These are phyloP conservation scores for Catunica adiposa DNA, from an alignment of 2,329 filamentous ascomycete species.

Conservation along the genomic window DNA sequence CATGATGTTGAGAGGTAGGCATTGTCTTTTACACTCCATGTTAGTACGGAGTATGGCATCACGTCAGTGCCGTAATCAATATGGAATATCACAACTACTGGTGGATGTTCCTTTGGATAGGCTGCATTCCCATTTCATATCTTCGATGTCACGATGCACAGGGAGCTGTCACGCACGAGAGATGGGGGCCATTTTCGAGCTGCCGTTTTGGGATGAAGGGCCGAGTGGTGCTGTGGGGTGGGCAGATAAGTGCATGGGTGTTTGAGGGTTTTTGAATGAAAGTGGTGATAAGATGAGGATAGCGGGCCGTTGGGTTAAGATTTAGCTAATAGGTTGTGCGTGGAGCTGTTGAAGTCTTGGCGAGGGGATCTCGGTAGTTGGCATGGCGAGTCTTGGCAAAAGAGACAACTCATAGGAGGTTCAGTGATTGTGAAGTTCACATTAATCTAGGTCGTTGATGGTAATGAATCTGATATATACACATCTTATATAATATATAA, in stretches of 20 bases:
- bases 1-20: neutral
- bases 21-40: too few species aligned
- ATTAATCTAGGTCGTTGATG: too few species aligned
- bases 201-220: conserved; percentile 1
- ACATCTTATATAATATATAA: too few species aligned
- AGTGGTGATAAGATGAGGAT: neutral
- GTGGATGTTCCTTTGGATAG: neutral
- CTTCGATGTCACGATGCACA: neutral
- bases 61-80: neutral
- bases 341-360: neutral
- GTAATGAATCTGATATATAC: too few species aligned
- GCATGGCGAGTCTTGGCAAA: neutral
- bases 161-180: neutral
- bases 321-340: neutral
- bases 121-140: neutral
- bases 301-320: neutral
- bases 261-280: neutral
- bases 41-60: neutral
- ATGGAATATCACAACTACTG: neutral
- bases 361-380: neutral
- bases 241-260: neutral
- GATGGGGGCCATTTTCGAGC: neutral
- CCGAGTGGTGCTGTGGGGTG: neutral
- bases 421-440: too few species aligned
- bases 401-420: too few species aligned